A percentile compares a stretch with the other conserved stretches of the same genome.
These are phyloP conservation scores for Skeletonema grethae DNA, from an alignment of 108 stramenopile genomes.

Conservation along the genomic window DNA sequence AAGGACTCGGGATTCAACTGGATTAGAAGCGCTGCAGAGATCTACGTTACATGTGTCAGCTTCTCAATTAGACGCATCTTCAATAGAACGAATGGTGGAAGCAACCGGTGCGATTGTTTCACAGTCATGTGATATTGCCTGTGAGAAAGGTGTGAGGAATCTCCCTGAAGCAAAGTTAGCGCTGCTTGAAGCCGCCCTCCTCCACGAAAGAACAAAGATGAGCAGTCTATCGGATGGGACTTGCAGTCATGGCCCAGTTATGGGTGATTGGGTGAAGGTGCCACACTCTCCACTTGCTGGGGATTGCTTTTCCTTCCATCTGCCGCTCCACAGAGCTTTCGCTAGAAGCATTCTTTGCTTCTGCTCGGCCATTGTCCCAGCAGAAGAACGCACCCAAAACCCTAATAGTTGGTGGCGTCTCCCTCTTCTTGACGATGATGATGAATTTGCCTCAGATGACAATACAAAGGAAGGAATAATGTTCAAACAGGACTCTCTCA, in stretches of 20 bases:
- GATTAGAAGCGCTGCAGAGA: conserved; percentile 77
- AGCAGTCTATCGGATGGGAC: conserved; percentile 10
- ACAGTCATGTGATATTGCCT: conserved; percentile 73
- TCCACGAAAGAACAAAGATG: conserved; percentile 48
- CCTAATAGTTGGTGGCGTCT: conserved; percentile 82
- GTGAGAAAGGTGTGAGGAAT: conserved; percentile 81
- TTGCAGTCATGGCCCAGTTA: conserved; percentile 63
- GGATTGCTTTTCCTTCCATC: conserved; percentile 86
- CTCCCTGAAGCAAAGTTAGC: conserved; percentile 81
- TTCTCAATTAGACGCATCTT: conserved; percentile 53
- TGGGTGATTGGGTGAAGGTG: conserved; percentile 88
- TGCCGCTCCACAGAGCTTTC: conserved; percentile 84
- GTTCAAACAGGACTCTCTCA: conserved; percentile 68
- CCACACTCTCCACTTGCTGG: conserved; percentile 87
- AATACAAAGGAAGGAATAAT: conserved; percentile 26
- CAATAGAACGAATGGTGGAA: conserved; percentile 32
- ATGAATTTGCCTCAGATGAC: conserved; percentile 38
- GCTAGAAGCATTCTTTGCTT: conserved; percentile 74
- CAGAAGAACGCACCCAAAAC: conserved; percentile 50
- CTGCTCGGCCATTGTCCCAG: conserved; percentile 75
- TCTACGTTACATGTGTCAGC: conserved; percentile 84
- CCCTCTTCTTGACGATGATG: conserved; percentile 75
- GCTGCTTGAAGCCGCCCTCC: conserved; percentile 76
- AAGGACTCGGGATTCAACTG: conserved; percentile 46
- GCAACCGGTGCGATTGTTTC: conserved; percentile 39